Percentiles rank a stretch among this genome's conserved stretches.
These are phyloP conservation scores for Pseudogymnoascus sp. DNA, from an alignment of 2,329 filamentous ascomycete genomes.

Conservation along the genomic window DNA sequence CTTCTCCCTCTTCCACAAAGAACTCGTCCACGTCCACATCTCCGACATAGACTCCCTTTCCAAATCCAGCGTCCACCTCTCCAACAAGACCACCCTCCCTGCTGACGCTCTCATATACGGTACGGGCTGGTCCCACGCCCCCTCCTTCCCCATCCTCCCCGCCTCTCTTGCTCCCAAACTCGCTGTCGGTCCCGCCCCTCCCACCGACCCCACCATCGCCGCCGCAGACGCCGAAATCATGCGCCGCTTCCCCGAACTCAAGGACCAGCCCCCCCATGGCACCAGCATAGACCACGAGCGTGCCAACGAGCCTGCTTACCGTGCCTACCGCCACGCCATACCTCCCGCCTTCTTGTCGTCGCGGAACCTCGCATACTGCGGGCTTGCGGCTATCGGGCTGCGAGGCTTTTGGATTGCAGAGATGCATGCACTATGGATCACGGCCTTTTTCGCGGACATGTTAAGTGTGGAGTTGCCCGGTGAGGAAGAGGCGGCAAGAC, in stretches of 20 bases:
- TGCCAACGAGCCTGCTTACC: constrained; percentile 25
- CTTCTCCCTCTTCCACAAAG: constrained; percentile 45
- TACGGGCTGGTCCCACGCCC: constrained; percentile 51
- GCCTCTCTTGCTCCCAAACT: constrained; percentile 9
- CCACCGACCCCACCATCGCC: constrained; percentile 33
- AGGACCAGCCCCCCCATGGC: constrained; percentile 36
- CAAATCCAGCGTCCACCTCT: constrained; percentile 41
- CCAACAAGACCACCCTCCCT: constrained; percentile 39
- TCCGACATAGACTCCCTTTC: constrained; percentile 43
- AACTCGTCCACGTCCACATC: constrained; percentile 44
- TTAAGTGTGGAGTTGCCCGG: constrained; percentile 29
- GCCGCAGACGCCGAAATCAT: constrained; percentile 30
- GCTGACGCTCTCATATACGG: constrained; percentile 47
- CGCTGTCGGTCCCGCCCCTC: not conserved
- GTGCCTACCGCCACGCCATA: constrained; percentile 39
- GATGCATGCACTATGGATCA: constrained; percentile 51
- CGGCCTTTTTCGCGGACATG: constrained; percentile 51
- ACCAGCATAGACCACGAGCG: constrained; percentile 28
- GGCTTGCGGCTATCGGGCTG: constrained; percentile 36
- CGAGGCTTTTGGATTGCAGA: constrained; percentile 35
- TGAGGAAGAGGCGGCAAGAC: constrained; percentile 34
- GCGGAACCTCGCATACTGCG: constrained; percentile 40
- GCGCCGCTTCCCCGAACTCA: constrained; percentile 39
- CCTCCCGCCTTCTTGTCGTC: constrained; percentile 34
- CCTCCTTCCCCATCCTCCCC: constrained; percentile 41